Evolutionary conservation across 176 grass and related monocot species (phyloP).

Genomic region (Aegilops bicornis): DNA sequence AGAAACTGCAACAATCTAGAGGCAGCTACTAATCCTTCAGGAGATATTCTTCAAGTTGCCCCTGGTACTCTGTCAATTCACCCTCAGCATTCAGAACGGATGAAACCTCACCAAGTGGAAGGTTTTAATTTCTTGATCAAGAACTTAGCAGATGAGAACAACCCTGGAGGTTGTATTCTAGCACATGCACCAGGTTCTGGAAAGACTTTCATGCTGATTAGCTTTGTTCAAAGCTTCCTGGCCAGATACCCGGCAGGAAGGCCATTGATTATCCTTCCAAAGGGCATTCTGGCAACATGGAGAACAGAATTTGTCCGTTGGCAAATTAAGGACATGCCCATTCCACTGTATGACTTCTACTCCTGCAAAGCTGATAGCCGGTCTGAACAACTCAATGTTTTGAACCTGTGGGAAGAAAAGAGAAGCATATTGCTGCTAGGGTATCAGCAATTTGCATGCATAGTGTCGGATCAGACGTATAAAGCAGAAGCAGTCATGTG

Average conservation of each 20-base stretch:
- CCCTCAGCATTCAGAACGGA: slow-evolving; percentile 64
- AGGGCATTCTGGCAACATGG: slow-evolving; percentile 77
- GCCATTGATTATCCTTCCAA: slow-evolving; percentile 84
- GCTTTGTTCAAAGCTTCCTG: slow-evolving; percentile 84
- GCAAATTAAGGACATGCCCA: slow-evolving; percentile 50
- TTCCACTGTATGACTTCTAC: slow-evolving; percentile 79
- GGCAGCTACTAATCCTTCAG: slow-evolving; percentile 25
- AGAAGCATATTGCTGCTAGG: slow-evolving; percentile 75
- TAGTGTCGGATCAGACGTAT: slow-evolving; percentile 46
- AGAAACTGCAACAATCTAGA: slow-evolving; percentile 32
- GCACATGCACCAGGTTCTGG: slow-evolving; percentile 90
- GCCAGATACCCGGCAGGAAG: slow-evolving; percentile 60
- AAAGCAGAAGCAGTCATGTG: slow-evolving; percentile 34
- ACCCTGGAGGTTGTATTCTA: slow-evolving; percentile 83
- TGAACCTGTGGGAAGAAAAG: slow-evolving; percentile 69
- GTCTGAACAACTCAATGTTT: slow-evolving; percentile 59
- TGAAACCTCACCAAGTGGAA: slow-evolving; percentile 82
- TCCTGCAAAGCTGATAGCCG: slow-evolving; percentile 52
- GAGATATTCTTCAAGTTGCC: slow-evolving; percentile 24
- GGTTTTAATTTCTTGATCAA: slow-evolving; percentile 85
- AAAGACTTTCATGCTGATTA: slow-evolving; percentile 88
- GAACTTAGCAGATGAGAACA: slow-evolving; percentile 71
- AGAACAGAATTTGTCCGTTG: slow-evolving; percentile 75
- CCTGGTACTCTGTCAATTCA: slow-evolving; percentile 46
- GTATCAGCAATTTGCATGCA: slow-evolving; percentile 71